These are phyloP conservation scores for Fusarium camptoceras DNA, from an alignment of 2,329 filamentous ascomycete species.

Conservation along the genomic window DNA sequence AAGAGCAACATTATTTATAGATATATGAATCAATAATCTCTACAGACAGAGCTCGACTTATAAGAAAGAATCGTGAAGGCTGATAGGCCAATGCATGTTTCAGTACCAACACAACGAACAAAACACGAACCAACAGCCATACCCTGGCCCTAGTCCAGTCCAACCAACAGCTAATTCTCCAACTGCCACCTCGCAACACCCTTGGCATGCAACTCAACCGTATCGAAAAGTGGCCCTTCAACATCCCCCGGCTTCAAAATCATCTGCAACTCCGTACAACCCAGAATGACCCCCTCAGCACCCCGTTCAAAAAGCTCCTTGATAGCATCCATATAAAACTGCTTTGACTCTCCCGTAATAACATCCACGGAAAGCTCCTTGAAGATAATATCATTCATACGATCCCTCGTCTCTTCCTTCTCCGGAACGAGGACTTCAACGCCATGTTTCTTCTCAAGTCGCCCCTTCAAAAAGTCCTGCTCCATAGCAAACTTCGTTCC, in stretches of 20 bases:
- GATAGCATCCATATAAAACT: constrained; percentile 1
- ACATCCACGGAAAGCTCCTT: constrained; percentile 1
- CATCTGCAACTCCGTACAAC: constrained; percentile 10
- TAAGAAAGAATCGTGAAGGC: neutral
- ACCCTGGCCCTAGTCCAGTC: neutral
- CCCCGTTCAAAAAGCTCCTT: neutral
- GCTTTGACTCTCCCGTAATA: neutral
- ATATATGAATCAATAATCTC: neutral
- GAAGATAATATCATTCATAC: constrained; percentile 10
- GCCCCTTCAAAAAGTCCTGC: constrained; percentile 1
- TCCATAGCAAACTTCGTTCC: constrained; percentile 3
- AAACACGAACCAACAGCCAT: neutral
- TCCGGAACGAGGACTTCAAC: constrained; percentile 1
- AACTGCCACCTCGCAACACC: constrained; percentile 6
- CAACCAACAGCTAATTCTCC: neutral
- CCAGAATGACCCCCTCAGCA: constrained; percentile 3
- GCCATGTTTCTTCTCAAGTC: neutral
- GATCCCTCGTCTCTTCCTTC: neutral
- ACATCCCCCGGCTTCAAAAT: neutral
- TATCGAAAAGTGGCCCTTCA: neutral
- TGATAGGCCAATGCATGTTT: neutral
- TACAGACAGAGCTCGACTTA: neutral
- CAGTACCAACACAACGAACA: neutral
- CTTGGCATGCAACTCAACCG: neutral
- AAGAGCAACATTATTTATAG: neutral